Evolutionary conservation across 768 basidiomycete genomes (phyloP).

Genomic region (Tylopilus felleus): DNA sequence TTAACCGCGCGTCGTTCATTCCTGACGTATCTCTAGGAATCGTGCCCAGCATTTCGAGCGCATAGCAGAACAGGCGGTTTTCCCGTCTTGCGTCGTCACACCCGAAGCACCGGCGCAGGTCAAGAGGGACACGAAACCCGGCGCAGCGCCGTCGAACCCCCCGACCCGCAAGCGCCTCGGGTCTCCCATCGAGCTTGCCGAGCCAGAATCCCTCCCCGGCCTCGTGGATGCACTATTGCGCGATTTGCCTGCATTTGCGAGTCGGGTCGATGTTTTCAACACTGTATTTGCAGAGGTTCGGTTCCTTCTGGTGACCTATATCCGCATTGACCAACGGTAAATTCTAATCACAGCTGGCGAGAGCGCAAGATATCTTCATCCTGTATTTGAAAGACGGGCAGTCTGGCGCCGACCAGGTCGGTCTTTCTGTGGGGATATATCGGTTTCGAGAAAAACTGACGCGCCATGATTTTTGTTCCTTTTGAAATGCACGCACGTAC

Average conservation of each 20-base stretch:
- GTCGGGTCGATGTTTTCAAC: constrained; percentile 8
- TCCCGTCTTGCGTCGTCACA: not conserved
- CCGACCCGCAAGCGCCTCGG: not conserved
- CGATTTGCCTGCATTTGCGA: constrained; percentile 9
- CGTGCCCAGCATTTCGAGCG: constrained; percentile 5
- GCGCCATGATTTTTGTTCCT: not conserved
- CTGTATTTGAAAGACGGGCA: constrained; percentile 22
- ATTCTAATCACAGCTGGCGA: constrained; percentile 6
- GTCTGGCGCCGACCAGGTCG: constrained; percentile 9
- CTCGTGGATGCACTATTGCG: constrained; percentile 3
- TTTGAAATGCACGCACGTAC: not conserved
- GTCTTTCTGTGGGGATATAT: not conserved
- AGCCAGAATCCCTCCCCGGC: not conserved
- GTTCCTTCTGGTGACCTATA: not conserved
- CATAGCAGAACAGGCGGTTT: not conserved
- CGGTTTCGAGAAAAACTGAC: not conserved
- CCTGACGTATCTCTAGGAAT: constrained; percentile 6
- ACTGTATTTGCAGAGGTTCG: constrained; percentile 14
- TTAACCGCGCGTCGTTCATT: not conserved
- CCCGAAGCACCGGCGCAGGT: not conserved
- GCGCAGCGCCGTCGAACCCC: not conserved
- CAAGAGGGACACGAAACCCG: not conserved
- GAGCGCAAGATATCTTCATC: constrained; percentile 17
- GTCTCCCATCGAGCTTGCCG: not conserved
- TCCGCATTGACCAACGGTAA: not conserved